These are phyloP conservation scores for Melastoma malabathricum DNA, from an alignment of 345 rosid genomes.

Conservation along the genomic window DNA sequence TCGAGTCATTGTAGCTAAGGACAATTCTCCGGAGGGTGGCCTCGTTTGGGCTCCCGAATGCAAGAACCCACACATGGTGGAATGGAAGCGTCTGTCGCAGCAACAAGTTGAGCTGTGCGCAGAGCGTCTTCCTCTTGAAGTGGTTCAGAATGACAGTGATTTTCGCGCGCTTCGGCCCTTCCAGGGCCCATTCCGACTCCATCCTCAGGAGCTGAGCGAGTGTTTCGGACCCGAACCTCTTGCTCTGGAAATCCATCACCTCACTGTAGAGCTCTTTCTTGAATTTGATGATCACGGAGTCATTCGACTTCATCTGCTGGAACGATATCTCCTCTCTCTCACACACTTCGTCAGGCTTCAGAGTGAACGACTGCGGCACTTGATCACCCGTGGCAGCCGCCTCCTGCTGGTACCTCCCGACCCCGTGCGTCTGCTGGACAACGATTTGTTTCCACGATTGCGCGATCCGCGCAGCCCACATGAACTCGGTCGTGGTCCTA, in stretches of 20 bases:
- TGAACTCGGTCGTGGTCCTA: slow-evolving; percentile 63
- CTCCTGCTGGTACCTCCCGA: slow-evolving; percentile 42
- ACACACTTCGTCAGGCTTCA: slow-evolving; percentile 46
- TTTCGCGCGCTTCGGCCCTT: slow-evolving; percentile 50
- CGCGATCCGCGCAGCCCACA: slow-evolving; percentile 82
- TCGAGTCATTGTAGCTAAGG: slow-evolving; percentile 65
- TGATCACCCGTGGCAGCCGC: slow-evolving; percentile 19
- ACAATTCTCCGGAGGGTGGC: slow-evolving; percentile 52
- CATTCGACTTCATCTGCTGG: slow-evolving; percentile 74
- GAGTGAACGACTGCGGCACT: slow-evolving; percentile 16
- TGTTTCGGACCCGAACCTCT: slow-evolving; percentile 51
- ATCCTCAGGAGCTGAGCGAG: slow-evolving; percentile 55
- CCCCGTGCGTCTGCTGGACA: slow-evolving; percentile 52
- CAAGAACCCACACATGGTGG: slow-evolving; percentile 85
- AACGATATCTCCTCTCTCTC: slow-evolving; percentile 88
- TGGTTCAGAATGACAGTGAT: slow-evolving; percentile 83
- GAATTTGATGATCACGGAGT: slow-evolving; percentile 61
- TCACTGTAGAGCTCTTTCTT: slow-evolving; percentile 62
- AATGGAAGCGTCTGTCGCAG: slow-evolving; percentile 83
- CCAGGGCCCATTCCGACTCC: slow-evolving; percentile 75
- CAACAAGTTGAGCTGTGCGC: slow-evolving; percentile 79
- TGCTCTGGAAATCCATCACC: slow-evolving; percentile 47
- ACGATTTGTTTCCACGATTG: slow-evolving; percentile 59
- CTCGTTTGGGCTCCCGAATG: slow-evolving; percentile 91
- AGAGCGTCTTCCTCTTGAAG: slow-evolving; percentile 89